phyloP scores from a whole-genome alignment of 1,139 yeast species.

The Geotrichum siamense region DNA sequence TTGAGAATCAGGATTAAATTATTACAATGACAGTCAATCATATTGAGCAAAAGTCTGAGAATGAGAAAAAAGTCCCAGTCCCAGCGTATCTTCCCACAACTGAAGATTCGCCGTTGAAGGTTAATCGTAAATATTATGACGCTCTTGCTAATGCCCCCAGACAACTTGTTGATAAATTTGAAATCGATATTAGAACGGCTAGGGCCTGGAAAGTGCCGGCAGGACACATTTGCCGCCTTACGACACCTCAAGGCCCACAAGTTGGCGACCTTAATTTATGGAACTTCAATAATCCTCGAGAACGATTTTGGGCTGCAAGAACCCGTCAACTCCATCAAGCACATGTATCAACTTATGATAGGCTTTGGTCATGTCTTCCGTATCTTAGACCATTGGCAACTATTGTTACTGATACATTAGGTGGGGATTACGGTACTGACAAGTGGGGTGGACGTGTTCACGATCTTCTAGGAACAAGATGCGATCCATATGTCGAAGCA shows the following conservation, averaged over 20 bases:
- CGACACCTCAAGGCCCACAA: conserved; percentile 64
- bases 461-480: conserved; percentile 59
- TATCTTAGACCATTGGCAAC: conserved; percentile 57
- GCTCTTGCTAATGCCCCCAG: conserved; percentile 39
- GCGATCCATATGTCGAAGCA: conserved; percentile 63
- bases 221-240: conserved; percentile 49
- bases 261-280: conserved; percentile 63
- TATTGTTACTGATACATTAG: conserved; percentile 52
- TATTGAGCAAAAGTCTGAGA: conserved; percentile 11
- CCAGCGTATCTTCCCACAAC: conserved; percentile 51
- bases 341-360: conserved; percentile 54
- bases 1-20: too few species aligned
- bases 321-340: conserved; percentile 62
- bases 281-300: conserved; percentile 55
- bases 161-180: conserved; percentile 35
- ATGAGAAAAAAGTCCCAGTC: conserved; percentile 15
- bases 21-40: conserved; percentile 10
- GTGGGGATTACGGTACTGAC: conserved; percentile 45
- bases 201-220: conserved; percentile 57
- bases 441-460: conserved; percentile 63
- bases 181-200: conserved; percentile 50
- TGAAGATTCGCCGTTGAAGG: conserved; percentile 45
- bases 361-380: conserved; percentile 60
- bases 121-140: conserved; percentile 44
- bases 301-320: conserved; percentile 62